Evolutionary conservation across 73 alveolate species (phyloP).

Genomic region (Loxodes magnus): DNA sequence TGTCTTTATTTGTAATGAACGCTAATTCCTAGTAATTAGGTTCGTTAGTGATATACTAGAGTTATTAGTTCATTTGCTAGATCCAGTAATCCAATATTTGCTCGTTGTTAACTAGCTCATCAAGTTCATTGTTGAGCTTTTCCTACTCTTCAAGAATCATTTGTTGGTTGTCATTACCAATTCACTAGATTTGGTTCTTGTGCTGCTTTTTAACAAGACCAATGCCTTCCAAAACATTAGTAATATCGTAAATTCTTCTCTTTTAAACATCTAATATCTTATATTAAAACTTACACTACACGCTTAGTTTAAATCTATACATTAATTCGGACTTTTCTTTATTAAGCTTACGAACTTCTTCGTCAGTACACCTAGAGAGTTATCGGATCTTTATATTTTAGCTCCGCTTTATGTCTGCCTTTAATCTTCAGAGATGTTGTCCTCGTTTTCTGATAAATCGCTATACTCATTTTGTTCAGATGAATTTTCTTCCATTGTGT

Average conservation of each 20-base stretch:
- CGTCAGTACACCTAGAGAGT: constrained; percentile 39
- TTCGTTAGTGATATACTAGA: constrained; percentile 6
- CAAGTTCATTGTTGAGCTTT: constrained; percentile 12
- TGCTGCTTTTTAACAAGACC: constrained; percentile 37
- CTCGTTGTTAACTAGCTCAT: neutral
- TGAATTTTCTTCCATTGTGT: no score
- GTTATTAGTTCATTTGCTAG: neutral
- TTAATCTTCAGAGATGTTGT: no score
- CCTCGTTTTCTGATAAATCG: no score
- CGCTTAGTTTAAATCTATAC: constrained; percentile 39
- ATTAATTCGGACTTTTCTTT: constrained; percentile 19
- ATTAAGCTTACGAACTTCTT: constrained; percentile 39
- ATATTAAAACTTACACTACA: constrained; percentile 5
- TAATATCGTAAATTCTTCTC: constrained; percentile 42
- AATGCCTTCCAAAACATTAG: constrained; percentile 47
- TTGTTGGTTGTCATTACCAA: constrained; percentile 36
- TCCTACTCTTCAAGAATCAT: constrained; percentile 16
- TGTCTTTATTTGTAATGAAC: constrained; percentile 40
- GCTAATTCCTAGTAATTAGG: constrained; percentile 19
- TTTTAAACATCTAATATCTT: constrained; percentile 24
- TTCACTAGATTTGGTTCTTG: constrained; percentile 39
- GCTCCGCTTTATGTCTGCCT: no score
- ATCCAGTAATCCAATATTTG: constrained; percentile 7
- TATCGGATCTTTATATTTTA: constrained; percentile 25
- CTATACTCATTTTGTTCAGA: no score